Evolutionary conservation across 2,329 filamentous ascomycete species (phyloP), one percentile per base, ranked within the genome.

Genomic region (Torrubiellomyces zombiae): DNA sequence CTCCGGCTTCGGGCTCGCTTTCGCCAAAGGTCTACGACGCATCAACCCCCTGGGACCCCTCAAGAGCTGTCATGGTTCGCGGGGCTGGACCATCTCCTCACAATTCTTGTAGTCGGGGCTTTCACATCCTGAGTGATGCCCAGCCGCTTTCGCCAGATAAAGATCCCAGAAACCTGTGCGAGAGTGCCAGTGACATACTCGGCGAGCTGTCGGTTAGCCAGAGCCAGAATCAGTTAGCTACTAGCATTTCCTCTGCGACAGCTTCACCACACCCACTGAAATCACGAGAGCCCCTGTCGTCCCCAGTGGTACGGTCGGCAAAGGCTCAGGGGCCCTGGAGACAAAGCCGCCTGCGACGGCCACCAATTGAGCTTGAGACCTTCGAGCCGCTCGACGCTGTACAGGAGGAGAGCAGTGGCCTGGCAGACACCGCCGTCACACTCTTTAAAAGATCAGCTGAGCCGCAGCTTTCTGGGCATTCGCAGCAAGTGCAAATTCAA

Each of bases 301-400:
- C 27, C 18, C 24, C 27, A 14, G 32, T 37, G 20, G 21, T 31
- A 16, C 27, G 29, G 14, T 14, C 28, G 17, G 18, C 19, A 21
- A 36, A 35, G 20, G 7, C 25, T 12, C 32, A 33, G 21, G 16
- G 23, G 14, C 14, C 24, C 16, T 26, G 40, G 24, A 38, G 39
- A 23, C 31, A 34, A 26, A 24, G 31, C 24, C 39, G 39, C 11
- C 27, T 22, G 30, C 43, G 42, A 18, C 48, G 46, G n/a, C 39
- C 44, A 11, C 35, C 39, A 16, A 34, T 45, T 23, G 39, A 44
- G 16, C 26, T 33, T n/a, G 40, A 48, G 15, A 45, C 38, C 2
- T 53, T 51, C 29, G 43, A 47, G 27, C 45, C 47, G 24, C 39
- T 50, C 15, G 38, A 42, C 34, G 37, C 36, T 9, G 43, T 48